These are phyloP conservation scores for Penicillium crystallinum DNA, from an alignment of 495 filamentous ascomycete species.

Conservation along the genomic window DNA sequence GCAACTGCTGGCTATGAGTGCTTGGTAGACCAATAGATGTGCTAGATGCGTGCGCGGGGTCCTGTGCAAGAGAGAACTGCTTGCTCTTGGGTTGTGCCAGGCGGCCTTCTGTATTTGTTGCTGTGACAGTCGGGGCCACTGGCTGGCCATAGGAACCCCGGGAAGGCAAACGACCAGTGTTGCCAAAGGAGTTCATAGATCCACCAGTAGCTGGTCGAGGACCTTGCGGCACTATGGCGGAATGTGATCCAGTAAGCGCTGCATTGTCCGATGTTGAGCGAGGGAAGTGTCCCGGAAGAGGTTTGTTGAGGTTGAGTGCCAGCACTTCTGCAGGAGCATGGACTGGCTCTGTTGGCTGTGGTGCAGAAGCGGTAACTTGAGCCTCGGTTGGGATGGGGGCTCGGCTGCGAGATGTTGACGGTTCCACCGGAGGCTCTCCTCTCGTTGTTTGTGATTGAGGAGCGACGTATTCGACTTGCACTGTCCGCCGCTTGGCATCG, in stretches of 20 bases:
- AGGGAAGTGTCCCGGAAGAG: constrained; percentile 40
- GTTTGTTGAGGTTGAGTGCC: constrained; percentile 24
- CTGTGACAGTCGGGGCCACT: constrained; percentile 77
- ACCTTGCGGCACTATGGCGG: constrained; percentile 45
- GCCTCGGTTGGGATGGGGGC: constrained; percentile 15
- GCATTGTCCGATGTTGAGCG: constrained; percentile 54
- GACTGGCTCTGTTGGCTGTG: constrained; percentile 7
- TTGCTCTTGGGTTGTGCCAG: constrained; percentile 80
- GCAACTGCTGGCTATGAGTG: constrained; percentile 47
- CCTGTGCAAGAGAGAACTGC: constrained; percentile 66
- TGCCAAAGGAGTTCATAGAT: constrained; percentile 64
- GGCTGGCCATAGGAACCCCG: constrained; percentile 87
- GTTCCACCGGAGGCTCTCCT: constrained; percentile 45
- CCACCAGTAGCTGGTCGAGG: constrained; percentile 74
- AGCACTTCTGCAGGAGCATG: constrained; percentile 7
- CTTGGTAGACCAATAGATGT: constrained; percentile 56
- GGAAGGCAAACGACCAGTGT: constrained; percentile 60
- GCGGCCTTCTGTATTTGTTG: constrained; percentile 85
- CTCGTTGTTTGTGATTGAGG: constrained; percentile 75
- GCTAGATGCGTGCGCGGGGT: constrained; percentile 25
- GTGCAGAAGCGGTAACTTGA: constrained; percentile 1
- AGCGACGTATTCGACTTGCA: constrained; percentile 97
- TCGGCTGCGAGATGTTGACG: constrained; percentile 13
- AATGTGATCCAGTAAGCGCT: constrained; percentile 38
- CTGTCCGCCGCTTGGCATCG: constrained; percentile 87